phyloP scores from a whole-genome alignment of 257 asterid genomes.

The Solanum rostratum region DNA sequence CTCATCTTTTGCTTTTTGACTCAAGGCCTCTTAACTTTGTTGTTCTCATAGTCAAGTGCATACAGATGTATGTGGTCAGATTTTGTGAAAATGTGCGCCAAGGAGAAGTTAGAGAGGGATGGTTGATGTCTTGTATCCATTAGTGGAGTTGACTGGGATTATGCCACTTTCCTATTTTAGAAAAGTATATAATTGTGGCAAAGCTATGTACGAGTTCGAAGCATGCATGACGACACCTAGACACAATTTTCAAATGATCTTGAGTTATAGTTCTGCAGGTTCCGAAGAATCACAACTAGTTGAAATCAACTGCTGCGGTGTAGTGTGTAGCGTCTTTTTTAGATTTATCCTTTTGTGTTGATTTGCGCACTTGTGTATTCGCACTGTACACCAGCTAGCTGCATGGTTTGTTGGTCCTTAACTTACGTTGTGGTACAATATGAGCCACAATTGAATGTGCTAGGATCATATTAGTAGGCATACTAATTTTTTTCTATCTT shows the following conservation, averaged over 20 bases:
- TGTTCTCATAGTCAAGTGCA: background rate
- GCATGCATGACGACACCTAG: background rate
- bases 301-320: background rate
- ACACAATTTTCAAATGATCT: background rate
- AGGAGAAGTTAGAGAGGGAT: background rate
- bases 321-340: background rate
- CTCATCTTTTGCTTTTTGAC: background rate
- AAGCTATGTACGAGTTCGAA: background rate
- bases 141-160: background rate
- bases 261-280: background rate
- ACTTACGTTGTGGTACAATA: background rate
- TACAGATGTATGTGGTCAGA: background rate
- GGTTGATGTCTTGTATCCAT: background rate
- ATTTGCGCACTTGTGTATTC: background rate
- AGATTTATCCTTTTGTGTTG: background rate
- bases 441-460: background rate
- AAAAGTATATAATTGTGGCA: background rate
- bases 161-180: background rate
- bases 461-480: background rate
- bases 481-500: background rate
- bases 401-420: background rate
- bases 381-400: background rate
- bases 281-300: background rate
- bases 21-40: background rate
- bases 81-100: background rate